Percentiles rank a stretch among this genome's conserved stretches.
Evolutionary conservation across 805 yeast genomes (phyloP).

Genomic region (baker's yeast (Saccharomyces cerevisiae)): DNA sequence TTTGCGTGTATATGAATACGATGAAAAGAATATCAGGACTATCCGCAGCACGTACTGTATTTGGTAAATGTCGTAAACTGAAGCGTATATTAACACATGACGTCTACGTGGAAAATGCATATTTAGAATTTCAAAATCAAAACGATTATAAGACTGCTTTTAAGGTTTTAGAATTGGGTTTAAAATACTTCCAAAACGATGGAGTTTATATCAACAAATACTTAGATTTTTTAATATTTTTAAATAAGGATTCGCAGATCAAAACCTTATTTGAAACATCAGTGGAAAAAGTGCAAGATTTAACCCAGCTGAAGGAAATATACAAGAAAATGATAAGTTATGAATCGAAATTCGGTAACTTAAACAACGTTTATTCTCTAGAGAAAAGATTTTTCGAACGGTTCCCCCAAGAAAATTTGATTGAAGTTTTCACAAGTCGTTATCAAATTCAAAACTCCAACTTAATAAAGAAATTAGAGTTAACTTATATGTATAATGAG

Average conservation of each 20-base stretch:
- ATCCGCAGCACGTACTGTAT: conserved; percentile 63
- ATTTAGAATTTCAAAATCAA: conserved; percentile 62
- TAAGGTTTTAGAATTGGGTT: conserved; percentile 71
- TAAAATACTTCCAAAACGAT: conserved; percentile 45
- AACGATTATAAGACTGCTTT: conserved; percentile 61
- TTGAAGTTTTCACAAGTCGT: conserved; percentile 32
- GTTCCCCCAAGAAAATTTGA: conserved; percentile 50
- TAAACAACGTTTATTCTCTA: conserved; percentile 55
- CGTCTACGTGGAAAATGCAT: conserved; percentile 73
- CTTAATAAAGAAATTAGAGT: conserved; percentile 26
- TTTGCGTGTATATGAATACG: conserved; percentile 62
- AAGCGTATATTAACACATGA: conserved; percentile 53
- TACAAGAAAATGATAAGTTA: conserved; percentile 55
- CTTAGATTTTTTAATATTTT: conserved; percentile 58
- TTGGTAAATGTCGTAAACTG: conserved; percentile 61
- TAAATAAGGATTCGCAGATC: conserved; percentile 64
- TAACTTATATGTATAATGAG: conserved; percentile 27
- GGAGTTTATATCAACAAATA: conserved; percentile 62
- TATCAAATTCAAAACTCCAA: conserved; percentile 31
- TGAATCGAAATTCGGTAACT: conserved; percentile 63
- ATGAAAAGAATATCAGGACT: conserved; percentile 60
- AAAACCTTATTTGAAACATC: conserved; percentile 78
- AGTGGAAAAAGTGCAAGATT: conserved; percentile 37
- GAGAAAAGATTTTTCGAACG: conserved; percentile 57
- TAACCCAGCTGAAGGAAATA: conserved; percentile 37